Conservation (phyloP, 1,284 basidiomycete species). For the Naganishia sp. region DNA sequence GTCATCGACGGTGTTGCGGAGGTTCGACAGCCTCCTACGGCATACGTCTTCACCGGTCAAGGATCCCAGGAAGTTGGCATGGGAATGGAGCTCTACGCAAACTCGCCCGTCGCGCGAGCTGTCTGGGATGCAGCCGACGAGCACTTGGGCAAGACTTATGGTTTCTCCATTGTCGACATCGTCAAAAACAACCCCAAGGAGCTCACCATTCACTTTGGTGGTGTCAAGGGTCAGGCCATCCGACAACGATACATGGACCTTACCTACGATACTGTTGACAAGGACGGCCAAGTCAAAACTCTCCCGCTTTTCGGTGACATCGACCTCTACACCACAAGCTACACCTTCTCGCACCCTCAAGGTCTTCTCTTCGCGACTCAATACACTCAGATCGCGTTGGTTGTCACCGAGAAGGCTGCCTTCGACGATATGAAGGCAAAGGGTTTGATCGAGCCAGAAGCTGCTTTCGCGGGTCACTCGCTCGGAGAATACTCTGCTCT, state of each 20-base stretch:
- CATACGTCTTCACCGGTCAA: constrained; percentile 98
- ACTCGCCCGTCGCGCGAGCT: constrained; percentile 85
- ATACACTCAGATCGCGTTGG: constrained; percentile 96
- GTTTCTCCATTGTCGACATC: constrained; percentile 95
- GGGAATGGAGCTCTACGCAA: constrained; percentile 98
- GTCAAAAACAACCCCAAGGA: constrained; percentile 96
- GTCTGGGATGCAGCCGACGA: constrained; percentile 97
- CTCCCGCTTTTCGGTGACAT: constrained; percentile 93
- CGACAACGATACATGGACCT: constrained; percentile 99
- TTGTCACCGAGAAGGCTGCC: constrained; percentile 95
- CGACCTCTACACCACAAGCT: constrained; percentile 84
- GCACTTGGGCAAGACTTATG: constrained; percentile 90
- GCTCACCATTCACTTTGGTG: constrained; percentile 98
- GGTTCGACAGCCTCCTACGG: constrained; percentile 86
- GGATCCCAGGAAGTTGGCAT: constrained; percentile 98
- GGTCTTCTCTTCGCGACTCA: constrained; percentile 96
- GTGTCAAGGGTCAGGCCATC: constrained; percentile 96
- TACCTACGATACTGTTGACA: constrained; percentile 95
- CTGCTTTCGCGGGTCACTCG: constrained; percentile 95
- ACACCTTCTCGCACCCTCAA: constrained; percentile 94
- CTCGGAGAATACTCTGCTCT: constrained; percentile 97
- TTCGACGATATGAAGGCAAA: constrained; percentile 98
- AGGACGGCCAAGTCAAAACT: constrained; percentile 90
- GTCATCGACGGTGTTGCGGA: constrained; percentile 90
- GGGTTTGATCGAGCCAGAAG: constrained; percentile 87